Evolutionary conservation across 176 grass and related monocot genomes (phyloP).

Genomic region (Alopecurus myosuroides): DNA sequence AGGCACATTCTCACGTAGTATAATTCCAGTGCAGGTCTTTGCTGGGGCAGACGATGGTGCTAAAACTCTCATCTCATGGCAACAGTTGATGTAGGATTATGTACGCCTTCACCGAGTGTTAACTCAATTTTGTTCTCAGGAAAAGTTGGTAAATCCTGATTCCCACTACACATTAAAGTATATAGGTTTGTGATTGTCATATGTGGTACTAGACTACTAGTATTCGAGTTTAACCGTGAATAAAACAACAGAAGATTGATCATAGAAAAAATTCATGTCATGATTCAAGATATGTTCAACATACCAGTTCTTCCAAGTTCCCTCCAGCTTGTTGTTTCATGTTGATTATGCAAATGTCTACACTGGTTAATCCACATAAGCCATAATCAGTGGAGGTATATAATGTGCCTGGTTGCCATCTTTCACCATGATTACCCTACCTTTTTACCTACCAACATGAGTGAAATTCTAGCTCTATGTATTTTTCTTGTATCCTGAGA

Average conservation of each 20-base stretch:
- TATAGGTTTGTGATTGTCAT: neutral
- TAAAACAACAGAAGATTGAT: neutral
- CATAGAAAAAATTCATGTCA: neutral
- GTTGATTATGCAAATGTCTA: neutral
- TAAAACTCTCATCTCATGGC: slow-evolving; percentile 35
- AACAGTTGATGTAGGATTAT: slow-evolving; percentile 35
- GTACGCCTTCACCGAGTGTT: neutral
- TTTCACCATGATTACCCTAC: neutral
- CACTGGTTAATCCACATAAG: neutral
- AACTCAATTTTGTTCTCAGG: slow-evolving; percentile 35
- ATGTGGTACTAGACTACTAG: neutral
- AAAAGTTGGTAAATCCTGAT: slow-evolving; percentile 39
- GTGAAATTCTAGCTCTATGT: neutral
- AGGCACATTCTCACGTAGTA: neutral
- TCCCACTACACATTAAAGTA: neutral
- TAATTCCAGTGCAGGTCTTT: slow-evolving; percentile 41
- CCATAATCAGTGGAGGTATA: neutral
- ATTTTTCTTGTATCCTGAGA: neutral
- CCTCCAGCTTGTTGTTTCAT: neutral
- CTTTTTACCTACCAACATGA: neutral
- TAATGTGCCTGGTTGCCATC: neutral
- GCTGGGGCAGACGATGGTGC: slow-evolving; percentile 34
- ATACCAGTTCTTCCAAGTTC: neutral
- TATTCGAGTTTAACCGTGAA: neutral
- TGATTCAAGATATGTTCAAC: neutral